Evolutionary conservation across 768 basidiomycete genomes (phyloP).

Genomic region (Trametes punicea): DNA sequence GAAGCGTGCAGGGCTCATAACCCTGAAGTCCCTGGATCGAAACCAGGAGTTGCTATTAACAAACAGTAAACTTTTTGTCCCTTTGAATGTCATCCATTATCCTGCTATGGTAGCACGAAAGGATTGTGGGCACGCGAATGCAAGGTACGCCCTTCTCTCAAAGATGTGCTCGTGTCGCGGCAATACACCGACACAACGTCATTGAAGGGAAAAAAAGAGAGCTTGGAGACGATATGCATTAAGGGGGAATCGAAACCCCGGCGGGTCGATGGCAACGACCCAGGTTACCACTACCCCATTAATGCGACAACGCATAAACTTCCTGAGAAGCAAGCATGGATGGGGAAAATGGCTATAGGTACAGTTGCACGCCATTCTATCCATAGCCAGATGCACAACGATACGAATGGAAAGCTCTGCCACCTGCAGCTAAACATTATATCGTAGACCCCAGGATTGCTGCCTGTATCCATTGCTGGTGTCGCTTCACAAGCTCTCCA

Average conservation of each 20-base stretch:
- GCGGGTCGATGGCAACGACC: constrained; percentile 60
- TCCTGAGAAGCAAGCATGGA: too few relatives aligned
- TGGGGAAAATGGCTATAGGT: background rate
- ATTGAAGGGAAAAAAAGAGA: too few relatives aligned
- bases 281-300: constrained; percentile 38
- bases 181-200: too few relatives aligned
- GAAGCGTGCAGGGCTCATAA: constrained; percentile 14
- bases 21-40: constrained; percentile 14
- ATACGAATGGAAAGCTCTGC: background rate
- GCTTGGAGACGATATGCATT: too few relatives aligned
- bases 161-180: too few relatives aligned
- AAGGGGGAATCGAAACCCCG: constrained; percentile 88
- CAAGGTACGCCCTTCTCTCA: too few relatives aligned
- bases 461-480: constrained; percentile 60
- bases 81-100: too few relatives aligned
- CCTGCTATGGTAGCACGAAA: too few relatives aligned
- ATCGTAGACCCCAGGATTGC: background rate
- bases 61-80: too few relatives aligned
- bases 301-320: too few relatives aligned
- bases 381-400: background rate
- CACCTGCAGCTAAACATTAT: background rate
- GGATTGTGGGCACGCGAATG: too few relatives aligned
- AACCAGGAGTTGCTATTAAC: constrained; percentile 10
- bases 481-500: constrained; percentile 66
- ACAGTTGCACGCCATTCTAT: background rate